Conservation (phyloP, 192 early-diverging fungal species). For the Gryganskiella cystojenkinii region DNA sequence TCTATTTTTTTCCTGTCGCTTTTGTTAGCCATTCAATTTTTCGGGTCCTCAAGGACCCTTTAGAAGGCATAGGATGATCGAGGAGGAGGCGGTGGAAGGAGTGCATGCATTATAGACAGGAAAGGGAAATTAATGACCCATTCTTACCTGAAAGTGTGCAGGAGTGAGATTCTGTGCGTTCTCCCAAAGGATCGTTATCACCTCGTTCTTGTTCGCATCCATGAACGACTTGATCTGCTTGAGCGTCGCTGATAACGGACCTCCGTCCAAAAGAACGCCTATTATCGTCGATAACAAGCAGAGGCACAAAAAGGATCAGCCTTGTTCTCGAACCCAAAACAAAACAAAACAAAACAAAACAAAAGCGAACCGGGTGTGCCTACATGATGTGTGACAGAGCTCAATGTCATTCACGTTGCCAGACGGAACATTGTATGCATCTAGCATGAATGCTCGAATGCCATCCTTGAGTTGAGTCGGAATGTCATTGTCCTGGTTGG, state of each 20-base stretch:
- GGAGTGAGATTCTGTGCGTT: constrained; percentile 24
- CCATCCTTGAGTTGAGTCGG: constrained; percentile 76
- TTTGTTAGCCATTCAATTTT: too few relatives aligned
- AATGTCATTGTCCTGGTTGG: constrained; percentile 75
- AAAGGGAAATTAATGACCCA: too few relatives aligned
- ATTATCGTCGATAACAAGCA: not conserved
- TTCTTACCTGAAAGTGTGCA: constrained; percentile 48
- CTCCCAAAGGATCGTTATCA: constrained; percentile 43
- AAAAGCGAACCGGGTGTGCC: not conserved
- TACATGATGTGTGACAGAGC: constrained; percentile 76
- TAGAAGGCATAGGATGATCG: too few relatives aligned
- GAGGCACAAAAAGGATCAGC: not conserved
- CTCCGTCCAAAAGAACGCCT: constrained; percentile 30
- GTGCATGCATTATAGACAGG: not conserved
- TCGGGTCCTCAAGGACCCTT: too few relatives aligned
- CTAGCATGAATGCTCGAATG: constrained; percentile 79
- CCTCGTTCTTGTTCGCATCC: constrained; percentile 47
- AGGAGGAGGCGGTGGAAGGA: not conserved
- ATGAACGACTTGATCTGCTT: constrained; percentile 42
- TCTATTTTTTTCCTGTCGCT: too few relatives aligned
- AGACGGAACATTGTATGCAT: constrained; percentile 51
- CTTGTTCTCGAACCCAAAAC: not conserved
- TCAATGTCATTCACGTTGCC: constrained; percentile 51
- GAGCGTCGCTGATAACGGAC: constrained; percentile 23
- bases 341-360: not conserved